phyloP scores from a whole-genome alignment of 2,329 filamentous ascomycete genomes.

The Aspergillus sp. region DNA sequence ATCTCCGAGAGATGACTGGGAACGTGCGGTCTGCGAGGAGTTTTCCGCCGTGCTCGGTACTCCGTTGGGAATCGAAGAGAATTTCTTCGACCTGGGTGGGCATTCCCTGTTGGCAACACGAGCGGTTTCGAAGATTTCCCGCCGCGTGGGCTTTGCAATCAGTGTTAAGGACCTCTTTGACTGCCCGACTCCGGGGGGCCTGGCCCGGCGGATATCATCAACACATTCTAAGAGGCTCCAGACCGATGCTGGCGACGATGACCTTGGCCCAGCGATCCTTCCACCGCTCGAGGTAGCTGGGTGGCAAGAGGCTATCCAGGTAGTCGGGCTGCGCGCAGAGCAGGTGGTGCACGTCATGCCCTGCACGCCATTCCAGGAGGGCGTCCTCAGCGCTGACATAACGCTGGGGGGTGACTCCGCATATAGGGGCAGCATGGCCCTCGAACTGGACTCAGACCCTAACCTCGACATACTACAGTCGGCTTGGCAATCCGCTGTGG shows the following conservation, averaged over 20 bases:
- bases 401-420: neutral
- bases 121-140: neutral
- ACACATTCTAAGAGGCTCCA: neutral
- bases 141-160: neutral
- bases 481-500: neutral
- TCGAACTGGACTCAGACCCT: neutral
- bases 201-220: neutral
- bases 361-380: constrained; percentile 6
- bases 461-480: neutral
- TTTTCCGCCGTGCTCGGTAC: constrained; percentile 1
- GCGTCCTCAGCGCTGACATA: neutral
- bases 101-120: constrained; percentile 8
- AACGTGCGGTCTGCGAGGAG: neutral
- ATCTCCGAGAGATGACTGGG: neutral
- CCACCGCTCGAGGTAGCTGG: neutral
- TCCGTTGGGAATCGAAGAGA: neutral
- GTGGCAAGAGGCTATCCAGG: neutral
- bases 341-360: constrained; percentile 1
- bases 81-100: constrained; percentile 6
- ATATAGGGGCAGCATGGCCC: neutral
- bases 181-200: neutral
- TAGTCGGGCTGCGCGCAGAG: neutral
- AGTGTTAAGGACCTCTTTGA: constrained; percentile 2
- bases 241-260: no score
- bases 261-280: no score